A percentile compares a stretch with the other conserved stretches of the same genome.
Evolutionary conservation across 2,329 filamentous ascomycete species (phyloP).

Genomic region (Talaromyces marneffei): DNA sequence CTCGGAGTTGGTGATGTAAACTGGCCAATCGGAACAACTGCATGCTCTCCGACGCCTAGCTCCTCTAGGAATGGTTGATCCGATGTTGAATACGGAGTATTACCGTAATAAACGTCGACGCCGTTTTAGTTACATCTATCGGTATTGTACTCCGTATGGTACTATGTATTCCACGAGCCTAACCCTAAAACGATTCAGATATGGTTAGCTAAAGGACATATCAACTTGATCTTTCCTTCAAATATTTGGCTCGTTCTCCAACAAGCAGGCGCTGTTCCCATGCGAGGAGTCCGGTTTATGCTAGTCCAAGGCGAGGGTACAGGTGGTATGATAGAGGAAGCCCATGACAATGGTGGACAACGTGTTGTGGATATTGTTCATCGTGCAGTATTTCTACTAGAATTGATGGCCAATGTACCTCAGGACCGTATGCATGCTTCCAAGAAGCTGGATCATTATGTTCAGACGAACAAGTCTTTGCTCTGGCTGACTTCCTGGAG

Average conservation of each 20-base stretch:
- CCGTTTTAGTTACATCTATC: not conserved
- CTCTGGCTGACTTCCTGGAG: conserved; percentile 13
- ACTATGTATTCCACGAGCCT: not conserved
- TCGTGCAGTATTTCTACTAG: conserved; percentile 8
- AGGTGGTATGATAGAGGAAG: conserved; percentile 25
- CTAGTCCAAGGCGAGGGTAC: conserved; percentile 24
- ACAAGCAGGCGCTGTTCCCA: conserved; percentile 19
- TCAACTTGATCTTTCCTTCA: too few species aligned
- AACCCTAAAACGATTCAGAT: not conserved
- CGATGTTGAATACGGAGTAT: not conserved
- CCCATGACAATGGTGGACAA: conserved; percentile 24
- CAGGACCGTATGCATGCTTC: conserved; percentile 30
- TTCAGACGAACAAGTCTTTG: conserved; percentile 14
- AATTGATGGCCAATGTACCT: conserved; percentile 8
- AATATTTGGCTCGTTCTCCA: too few species aligned
- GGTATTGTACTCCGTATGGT: not conserved
- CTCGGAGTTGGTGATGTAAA: not conserved
- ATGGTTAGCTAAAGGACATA: not conserved
- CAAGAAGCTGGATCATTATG: conserved; percentile 21
- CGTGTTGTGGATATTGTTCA: conserved; percentile 14
- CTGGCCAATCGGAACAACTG: not conserved
- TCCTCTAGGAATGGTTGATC: not conserved
- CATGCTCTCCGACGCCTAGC: not conserved
- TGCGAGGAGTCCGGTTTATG: conserved; percentile 17
- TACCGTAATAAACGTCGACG: not conserved